A percentile compares a stretch with the other conserved stretches of the same genome.
phyloP scores from a whole-genome alignment of 352 stramenopile genomes.

The Hyaloperonospora arabidopsidis region DNA sequence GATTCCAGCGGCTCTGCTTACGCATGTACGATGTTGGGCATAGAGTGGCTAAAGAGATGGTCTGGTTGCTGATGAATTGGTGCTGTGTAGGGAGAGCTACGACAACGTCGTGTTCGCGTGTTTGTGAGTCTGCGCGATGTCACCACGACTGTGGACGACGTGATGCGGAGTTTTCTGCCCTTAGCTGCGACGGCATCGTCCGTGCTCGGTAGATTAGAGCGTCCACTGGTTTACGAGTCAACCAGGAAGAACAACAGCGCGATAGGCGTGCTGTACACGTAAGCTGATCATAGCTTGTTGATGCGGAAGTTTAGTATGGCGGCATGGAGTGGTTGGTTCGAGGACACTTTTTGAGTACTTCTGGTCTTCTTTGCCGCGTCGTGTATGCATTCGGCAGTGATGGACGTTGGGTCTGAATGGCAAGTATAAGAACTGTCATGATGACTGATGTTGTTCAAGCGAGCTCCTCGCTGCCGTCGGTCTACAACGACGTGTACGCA shows the following conservation, averaged over 20 bases:
- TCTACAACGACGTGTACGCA: too few species aligned
- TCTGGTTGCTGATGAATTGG: neutral
- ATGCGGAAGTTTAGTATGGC: too few species aligned
- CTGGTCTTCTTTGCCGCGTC: too few species aligned
- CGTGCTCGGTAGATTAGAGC: slow-evolving; percentile 30
- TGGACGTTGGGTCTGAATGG: too few species aligned
- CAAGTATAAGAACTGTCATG: too few species aligned
- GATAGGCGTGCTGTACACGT: slow-evolving; percentile 55
- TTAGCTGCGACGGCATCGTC: slow-evolving; percentile 21
- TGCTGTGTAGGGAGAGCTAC: slow-evolving; percentile 42
- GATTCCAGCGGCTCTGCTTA: slow-evolving; percentile 47
- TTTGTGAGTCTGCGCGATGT: slow-evolving; percentile 51
- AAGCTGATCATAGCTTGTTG: slow-evolving; percentile 8
- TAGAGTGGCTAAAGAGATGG: neutral
- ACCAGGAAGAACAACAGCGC: slow-evolving; percentile 1
- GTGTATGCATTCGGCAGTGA: too few species aligned
- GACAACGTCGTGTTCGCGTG: slow-evolving; percentile 39
- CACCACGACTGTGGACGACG: slow-evolving; percentile 30
- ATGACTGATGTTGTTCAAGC: too few species aligned
- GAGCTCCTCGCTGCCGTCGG: too few species aligned
- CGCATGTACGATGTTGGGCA: slow-evolving; percentile 31
- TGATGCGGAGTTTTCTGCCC: slow-evolving; percentile 41
- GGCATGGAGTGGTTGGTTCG: too few species aligned
- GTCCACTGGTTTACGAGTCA: slow-evolving; percentile 18
- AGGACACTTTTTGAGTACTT: too few species aligned